Base-by-base conservation (phyloP, 2,329 filamentous ascomycete genomes). In the Clonostachys chloroleuca region DNA sequence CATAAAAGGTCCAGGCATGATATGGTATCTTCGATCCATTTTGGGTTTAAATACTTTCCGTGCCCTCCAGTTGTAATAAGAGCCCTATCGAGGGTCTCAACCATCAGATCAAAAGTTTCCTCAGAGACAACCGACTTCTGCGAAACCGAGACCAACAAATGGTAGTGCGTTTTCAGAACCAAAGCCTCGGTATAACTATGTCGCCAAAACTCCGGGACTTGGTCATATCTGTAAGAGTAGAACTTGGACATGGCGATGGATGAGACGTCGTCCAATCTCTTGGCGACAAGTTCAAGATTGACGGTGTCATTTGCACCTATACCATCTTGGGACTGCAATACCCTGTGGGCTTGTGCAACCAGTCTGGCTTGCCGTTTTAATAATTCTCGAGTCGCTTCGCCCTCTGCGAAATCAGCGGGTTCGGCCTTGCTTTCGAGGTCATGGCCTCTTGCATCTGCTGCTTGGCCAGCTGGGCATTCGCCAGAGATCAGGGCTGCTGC, bases 41-140 rank as follows among this genome's bases (percentile, higher is more conserved):
- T 43, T 17, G 65, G 59, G 8, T 79, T 76, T 47, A 87, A 71
- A 2, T 60, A 49, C 33, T 62, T 52, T 1, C 77, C 72, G 2
- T 80, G 80, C 0, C 78, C 86, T 1, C 87, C 88, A 0, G 88
- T 81, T 46, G 91, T 78, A 42, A 95, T 89, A 41, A 95, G 66
- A 0, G 87, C 84, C 62, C 84, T 82, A 57, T 96, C 92, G 3
- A 97, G 74, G 2, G 76, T 67, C 46, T 76, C 74, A 34, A 95
- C 78, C 3, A 87, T 71, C 2, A 73, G 63, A 34, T 80, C 73
- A 5, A 91, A 59, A 4, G 51, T 46, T 9, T 47, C 44, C 30
- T 56, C 54, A 8, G 36, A 39, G 36, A 39, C 36, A 10, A 2
- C 12, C 36, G 36, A 39, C 9, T 4, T 47, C 24, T 30, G 3